phyloP scores from a whole-genome alignment of 2,329 filamentous ascomycete species.

The Tympanopsis confertula region DNA sequence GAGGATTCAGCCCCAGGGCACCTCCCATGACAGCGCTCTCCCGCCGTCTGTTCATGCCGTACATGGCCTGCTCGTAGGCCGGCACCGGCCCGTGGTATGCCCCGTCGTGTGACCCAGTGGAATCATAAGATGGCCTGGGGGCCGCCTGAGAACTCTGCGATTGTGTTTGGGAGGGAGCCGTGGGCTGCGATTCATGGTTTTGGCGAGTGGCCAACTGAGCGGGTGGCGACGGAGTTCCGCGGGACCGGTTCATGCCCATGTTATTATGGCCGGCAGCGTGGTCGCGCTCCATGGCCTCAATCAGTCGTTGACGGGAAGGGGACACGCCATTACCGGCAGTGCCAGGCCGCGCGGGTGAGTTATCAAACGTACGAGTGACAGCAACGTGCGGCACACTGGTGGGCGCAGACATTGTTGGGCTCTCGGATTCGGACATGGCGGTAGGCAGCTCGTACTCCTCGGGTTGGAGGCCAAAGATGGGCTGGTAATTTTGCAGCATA shows the following conservation, averaged over 20 bases:
- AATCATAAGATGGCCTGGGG: slow-evolving; percentile 24
- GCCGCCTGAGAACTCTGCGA: slow-evolving; percentile 6
- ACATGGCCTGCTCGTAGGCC: slow-evolving; percentile 22
- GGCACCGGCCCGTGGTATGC: slow-evolving; percentile 15
- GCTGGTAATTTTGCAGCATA: slow-evolving; percentile 81
- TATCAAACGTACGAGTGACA: slow-evolving; percentile 14
- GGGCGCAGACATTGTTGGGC: slow-evolving; percentile 10
- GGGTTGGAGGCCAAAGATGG: slow-evolving; percentile 67
- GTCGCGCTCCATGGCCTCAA: slow-evolving; percentile 23
- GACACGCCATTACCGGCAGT: slow-evolving; percentile 36
- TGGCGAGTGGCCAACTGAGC: slow-evolving; percentile 8
- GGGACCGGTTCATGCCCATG: slow-evolving; percentile 7
- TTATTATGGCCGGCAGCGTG: slow-evolving; percentile 8
- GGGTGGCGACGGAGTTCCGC: slow-evolving; percentile 38
- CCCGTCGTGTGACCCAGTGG: slow-evolving; percentile 14
- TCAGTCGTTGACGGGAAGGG: slow-evolving; percentile 36
- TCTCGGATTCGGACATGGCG: slow-evolving; percentile 24
- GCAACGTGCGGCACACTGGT: slow-evolving; percentile 12
- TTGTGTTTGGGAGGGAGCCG: slow-evolving; percentile 5
- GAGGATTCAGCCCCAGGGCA: slow-evolving; percentile 34
- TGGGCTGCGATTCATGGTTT: neutral
- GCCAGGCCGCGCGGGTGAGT: slow-evolving; percentile 30
- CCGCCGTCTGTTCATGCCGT: slow-evolving; percentile 33
- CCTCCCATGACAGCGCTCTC: slow-evolving; percentile 48
- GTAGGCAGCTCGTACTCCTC: slow-evolving; percentile 50